Evolutionary conservation across 208 protist species (phyloP).

Genomic region (Naegleria lovaniensis): DNA sequence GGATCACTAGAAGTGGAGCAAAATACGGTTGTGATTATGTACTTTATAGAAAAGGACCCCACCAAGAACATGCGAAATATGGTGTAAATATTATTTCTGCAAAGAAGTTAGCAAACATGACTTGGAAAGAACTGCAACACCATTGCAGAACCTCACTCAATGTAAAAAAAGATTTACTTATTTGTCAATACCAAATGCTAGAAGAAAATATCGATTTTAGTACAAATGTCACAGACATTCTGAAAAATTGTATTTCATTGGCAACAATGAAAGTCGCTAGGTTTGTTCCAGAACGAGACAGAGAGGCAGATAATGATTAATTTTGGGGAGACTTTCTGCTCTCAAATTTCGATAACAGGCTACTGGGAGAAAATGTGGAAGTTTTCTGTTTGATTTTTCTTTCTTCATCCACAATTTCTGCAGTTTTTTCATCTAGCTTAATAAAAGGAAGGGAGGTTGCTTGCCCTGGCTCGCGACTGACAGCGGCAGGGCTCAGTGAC

Average conservation of each 20-base stretch:
- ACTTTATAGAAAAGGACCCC: not conserved
- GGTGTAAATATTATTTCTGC: not conserved
- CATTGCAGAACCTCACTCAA: not conserved
- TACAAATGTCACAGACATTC: not conserved
- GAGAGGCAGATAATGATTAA: not conserved
- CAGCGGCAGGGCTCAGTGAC: not conserved
- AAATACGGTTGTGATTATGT: slow-evolving; percentile 33
- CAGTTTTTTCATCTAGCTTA: not conserved
- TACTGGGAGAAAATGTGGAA: not conserved
- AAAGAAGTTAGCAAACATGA: not conserved
- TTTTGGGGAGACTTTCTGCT: not conserved
- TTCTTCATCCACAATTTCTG: not conserved
- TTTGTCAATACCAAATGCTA: not conserved
- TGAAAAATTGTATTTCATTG: not conserved
- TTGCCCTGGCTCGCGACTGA: not conserved
- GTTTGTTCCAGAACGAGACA: not conserved
- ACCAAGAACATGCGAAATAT: not conserved
- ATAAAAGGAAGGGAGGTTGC: not conserved
- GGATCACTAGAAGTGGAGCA: not conserved
- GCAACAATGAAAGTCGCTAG: not conserved
- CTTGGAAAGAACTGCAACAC: slow-evolving; percentile 23
- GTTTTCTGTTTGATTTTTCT: not conserved
- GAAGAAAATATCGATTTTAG: not conserved
- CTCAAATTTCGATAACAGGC: not conserved
- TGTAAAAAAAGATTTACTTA: not conserved